A percentile compares a stretch with the other conserved stretches of the same genome.
These are phyloP conservation scores for Calonectria honghensis DNA, from an alignment of 2,329 filamentous ascomycete species.

Conservation along the genomic window DNA sequence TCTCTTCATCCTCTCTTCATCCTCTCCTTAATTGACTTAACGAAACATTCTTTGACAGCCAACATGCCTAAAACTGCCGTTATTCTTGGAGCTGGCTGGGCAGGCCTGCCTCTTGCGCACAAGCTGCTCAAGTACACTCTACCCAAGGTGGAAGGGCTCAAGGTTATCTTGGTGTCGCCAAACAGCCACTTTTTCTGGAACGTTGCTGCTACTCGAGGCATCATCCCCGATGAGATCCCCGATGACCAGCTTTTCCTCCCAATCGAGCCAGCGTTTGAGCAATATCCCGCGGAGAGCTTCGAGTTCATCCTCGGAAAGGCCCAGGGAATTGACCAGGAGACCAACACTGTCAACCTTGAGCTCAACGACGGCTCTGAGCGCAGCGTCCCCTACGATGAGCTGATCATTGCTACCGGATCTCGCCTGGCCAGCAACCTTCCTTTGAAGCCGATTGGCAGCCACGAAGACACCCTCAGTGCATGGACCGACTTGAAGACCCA, in stretches of 20 bases:
- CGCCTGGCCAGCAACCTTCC: constrained; percentile 63
- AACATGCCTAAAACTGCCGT: constrained; percentile 71
- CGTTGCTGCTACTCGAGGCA: constrained; percentile 72
- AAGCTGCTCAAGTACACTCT: constrained; percentile 70
- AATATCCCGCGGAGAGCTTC: constrained; percentile 66
- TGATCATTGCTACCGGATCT: constrained; percentile 74
- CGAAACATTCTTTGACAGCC: background rate
- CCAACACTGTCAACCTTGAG: constrained; percentile 62
- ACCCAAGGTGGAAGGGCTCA: constrained; percentile 64
- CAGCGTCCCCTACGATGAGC: constrained; percentile 68
- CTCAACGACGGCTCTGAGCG: constrained; percentile 56
- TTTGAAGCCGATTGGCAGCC: constrained; percentile 68
- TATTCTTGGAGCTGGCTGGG: constrained; percentile 72
- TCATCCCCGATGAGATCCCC: constrained; percentile 68
- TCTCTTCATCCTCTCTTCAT: background rate
- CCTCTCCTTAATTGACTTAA: background rate
- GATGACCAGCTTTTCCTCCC: constrained; percentile 69
- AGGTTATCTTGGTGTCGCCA: constrained; percentile 72
- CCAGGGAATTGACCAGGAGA: constrained; percentile 57
- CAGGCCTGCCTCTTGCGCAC: constrained; percentile 70
- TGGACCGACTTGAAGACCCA: constrained; percentile 58
- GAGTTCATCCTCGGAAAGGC: constrained; percentile 71
- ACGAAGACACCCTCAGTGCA: constrained; percentile 63
- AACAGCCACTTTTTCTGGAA: constrained; percentile 75
- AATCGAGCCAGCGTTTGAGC: constrained; percentile 66